Base-by-base conservation (phyloP, 2,329 filamentous ascomycete genomes). In the Ophiosphaerella herpotricha region DNA sequence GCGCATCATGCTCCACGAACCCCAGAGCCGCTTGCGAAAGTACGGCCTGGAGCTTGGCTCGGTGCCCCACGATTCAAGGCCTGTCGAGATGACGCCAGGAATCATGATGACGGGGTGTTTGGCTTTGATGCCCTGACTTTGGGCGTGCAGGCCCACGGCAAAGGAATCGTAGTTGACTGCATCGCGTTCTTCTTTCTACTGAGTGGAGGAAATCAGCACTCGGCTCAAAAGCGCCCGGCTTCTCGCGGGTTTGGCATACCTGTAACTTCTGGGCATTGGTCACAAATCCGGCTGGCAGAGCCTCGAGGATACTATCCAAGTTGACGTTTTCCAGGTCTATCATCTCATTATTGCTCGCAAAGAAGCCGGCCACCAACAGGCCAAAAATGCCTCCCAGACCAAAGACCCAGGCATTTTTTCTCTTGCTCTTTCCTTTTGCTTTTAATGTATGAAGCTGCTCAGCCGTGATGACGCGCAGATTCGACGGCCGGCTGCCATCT, bases 1-100 rank as follows among this genome's bases (percentile, higher is more conserved):
- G 42, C 88, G 84, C 91, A 99, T 97, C 94, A 99, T 99, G 57
- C 85, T 96, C 94, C 95, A 99, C 61, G 91, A 96, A 4, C 94
- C 94, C 94, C 94, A 99, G 42, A 99, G 77, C 46, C 94, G 82
- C 76, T 95, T 96, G 55, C 94, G 83, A 74, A 99, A 99, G 75
- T 97, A 99, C 51, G 88, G 89, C 32, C 91, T 84, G 7, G 92
- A 96, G 36, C 81, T 79, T 67, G 92, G 89, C 43, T 89, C 86
- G 0, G 94, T 97, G 4, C 93, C 91, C 94, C 94, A 99, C 40
- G 91, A 96, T 75, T 99, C 94, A 21, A 99, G 82, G 1, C 94
- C 94, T 0, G 94, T 97, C 0, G 94, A 97, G 61, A 99, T 99
- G 51, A 99, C 94, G 4, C 94, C 94, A 0, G 94, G 94, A 8